A percentile compares a stretch with the other conserved stretches of the same genome.
These are phyloP conservation scores for Quercus tomentella DNA, from an alignment of 331 rosid species.

Conservation along the genomic window DNA sequence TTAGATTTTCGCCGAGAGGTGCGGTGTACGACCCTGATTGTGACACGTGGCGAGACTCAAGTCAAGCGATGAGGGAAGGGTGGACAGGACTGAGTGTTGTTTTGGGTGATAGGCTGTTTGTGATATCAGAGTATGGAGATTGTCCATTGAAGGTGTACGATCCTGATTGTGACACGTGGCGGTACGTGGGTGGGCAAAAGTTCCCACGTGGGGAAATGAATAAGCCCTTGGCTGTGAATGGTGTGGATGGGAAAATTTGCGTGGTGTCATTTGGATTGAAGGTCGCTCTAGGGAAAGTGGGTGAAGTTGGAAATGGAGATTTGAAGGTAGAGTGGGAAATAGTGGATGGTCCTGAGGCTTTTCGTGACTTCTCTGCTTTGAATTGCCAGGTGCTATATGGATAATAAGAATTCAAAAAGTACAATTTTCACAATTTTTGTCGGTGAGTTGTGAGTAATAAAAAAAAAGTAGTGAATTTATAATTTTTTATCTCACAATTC, in stretches of 20 bases:
- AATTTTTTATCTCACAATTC: too few species aligned
- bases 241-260: conserved; percentile 37
- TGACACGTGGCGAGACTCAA: conserved; percentile 52
- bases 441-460: too few species aligned
- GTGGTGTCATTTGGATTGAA: conserved; percentile 49
- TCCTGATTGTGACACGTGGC: conserved; percentile 45
- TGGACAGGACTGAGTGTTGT: conserved; percentile 60
- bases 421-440: too few species aligned
- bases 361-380: conserved; percentile 33
- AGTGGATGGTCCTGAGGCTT: conserved; percentile 32
- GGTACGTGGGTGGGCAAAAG: conserved; percentile 40
- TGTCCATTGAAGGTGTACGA: conserved; percentile 54
- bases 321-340: conserved; percentile 52
- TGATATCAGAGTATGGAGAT: conserved; percentile 55
- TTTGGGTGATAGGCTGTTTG: conserved; percentile 32
- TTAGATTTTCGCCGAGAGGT: conserved; percentile 42
- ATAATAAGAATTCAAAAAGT: background rate
- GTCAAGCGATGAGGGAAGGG: conserved; percentile 52
- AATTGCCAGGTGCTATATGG: conserved; percentile 52
- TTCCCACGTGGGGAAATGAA: conserved; percentile 48
- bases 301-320: background rate
- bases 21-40: conserved; percentile 22
- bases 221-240: conserved; percentile 49
- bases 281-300: conserved; percentile 46
- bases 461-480: background rate